Evolutionary conservation across 2,329 filamentous ascomycete genomes (phyloP), one percentile per base, ranked within the genome.

Genomic region (Lasiodiplodia hormozganensis): DNA sequence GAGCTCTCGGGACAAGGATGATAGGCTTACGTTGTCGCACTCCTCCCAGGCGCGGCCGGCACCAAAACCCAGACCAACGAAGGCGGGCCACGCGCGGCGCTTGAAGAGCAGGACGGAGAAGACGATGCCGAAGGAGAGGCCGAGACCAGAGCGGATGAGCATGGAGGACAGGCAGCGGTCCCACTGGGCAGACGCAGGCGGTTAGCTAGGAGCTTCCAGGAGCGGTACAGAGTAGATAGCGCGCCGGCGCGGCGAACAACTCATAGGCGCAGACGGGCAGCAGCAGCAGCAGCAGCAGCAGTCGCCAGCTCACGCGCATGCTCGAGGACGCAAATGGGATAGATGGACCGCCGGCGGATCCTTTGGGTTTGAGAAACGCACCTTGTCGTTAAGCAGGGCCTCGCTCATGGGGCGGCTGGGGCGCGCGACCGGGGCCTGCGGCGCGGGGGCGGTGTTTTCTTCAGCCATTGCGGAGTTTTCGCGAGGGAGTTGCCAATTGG

Each of bases 91-190:
- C 73, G 96, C 93, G 85, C 96, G 91, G 82, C 96, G 92, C 88
- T 97, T 97, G 89, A 99, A 99, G 68, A 99, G 85, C 69, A 99
- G 91, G 70, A 99, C 94, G 70, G 96, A 98, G 87, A 99, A 98
- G 83, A 99, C 93, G 81, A 99, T 91, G 80, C 96, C 96, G 84
- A 99, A 99, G 75, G 92, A 93, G 80, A 98, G 92, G 78, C 96
- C 96, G 82, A 99, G 91, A 68, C 92, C 91, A 73, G 95, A 98
- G 83, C 96, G 94, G 86, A 99, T 96, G 80, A 99, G 89, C 82
- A 97, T 89, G 79, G 96, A 97, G 75, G 96, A 98, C 75, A 99
- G 90, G 84, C 96, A 97, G 85, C 92, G 95, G 82, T 99, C 96
- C 96, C 96, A 99, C 96, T 99, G 68, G n/a, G 28, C 2, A 58